Percentiles rank a stretch among this genome's conserved stretches.
These are phyloP conservation scores for Torulaspora franciscae DNA, from an alignment of 805 yeast species.

Conservation along the genomic window DNA sequence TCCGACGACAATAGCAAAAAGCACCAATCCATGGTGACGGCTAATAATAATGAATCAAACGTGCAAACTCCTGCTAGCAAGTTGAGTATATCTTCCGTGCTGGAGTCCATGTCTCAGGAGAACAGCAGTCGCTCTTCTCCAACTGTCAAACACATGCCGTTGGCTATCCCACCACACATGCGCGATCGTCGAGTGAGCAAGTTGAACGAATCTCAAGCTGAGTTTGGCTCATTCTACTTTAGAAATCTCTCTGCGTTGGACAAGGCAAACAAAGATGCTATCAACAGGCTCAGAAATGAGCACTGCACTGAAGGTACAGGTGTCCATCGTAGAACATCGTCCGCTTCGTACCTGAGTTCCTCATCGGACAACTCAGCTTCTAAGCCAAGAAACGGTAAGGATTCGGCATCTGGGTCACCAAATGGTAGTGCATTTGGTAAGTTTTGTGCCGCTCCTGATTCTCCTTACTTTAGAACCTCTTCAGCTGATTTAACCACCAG, in stretches of 20 bases:
- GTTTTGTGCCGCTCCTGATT: constrained; percentile 21
- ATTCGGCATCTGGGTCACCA: constrained; percentile 22
- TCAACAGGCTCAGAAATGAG: constrained; percentile 79
- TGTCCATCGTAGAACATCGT: constrained; percentile 32
- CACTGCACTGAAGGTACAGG: constrained; percentile 44
- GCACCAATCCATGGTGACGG: constrained; percentile 1
- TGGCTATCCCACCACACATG: constrained; percentile 50
- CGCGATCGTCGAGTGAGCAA: constrained; percentile 72
- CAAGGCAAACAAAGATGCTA: constrained; percentile 88
- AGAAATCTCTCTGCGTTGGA: constrained; percentile 86
- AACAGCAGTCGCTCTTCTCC: constrained; percentile 35
- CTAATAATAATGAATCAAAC: constrained; percentile 10
- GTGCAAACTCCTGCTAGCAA: constrained; percentile 23
- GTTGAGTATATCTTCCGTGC: constrained; percentile 29
- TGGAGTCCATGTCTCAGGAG: constrained; percentile 27
- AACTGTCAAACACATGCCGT: constrained; percentile 38
- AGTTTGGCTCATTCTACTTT: constrained; percentile 91
- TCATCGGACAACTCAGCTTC: constrained; percentile 32
- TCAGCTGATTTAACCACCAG: constrained; percentile 29
- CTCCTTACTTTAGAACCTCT: constrained; percentile 25
- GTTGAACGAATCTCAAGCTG: constrained; percentile 60
- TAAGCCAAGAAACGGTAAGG: constrained; percentile 18
- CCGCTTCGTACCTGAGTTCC: constrained; percentile 37
- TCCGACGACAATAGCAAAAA: constrained; percentile 27
- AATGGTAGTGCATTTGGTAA: constrained; percentile 15